Evolutionary conservation across 2,329 filamentous ascomycete species (phyloP), one percentile per base, ranked within the genome.

Genomic region (Fusarium nelsonii): DNA sequence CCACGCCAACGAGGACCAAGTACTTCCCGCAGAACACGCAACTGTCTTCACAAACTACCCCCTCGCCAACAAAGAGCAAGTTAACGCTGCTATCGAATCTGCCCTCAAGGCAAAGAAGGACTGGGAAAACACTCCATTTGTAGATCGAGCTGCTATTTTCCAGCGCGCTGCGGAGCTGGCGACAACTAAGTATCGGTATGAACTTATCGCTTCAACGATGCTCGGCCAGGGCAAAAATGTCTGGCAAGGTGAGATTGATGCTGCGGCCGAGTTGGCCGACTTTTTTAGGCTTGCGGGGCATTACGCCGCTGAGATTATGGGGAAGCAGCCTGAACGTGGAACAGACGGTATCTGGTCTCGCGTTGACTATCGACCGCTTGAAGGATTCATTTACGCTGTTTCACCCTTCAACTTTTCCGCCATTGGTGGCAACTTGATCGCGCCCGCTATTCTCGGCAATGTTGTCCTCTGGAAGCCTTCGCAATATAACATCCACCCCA

Each of bases 331-430:
- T 10, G 71, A 73, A 0, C 71, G 72, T 18, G 73, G 74, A 4
- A 75, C 64, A 8, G 73, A 76, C 20, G 76, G 74, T 23, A 76
- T 77, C 52, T 78, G 76, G 77, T 74, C 97, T 79, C 89, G 94
- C 18, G 86, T 94, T 58, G 94, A 97, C 81, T 90, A 97, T 84
- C 87, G 94, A 33, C 91, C 95, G n/a, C 87, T 97, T 2, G 94
- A 97, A 79, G 94, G 94, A 9, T 97, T 97, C 79, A 93, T 97
- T 65, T 97, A 97, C 77, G 94, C 94, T 32, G 89, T 97, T 73
- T 93, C 91, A 40, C 94, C 94, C 18, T 97, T 97, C 86, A 97
- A 97, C 84, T 97, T 97, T 82, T 97, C 94, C 12, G 94, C 94
- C 59, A 97, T 98, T 72, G 94, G 90, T 12, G 94, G 91, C 49